Base-by-base conservation (phyloP, 2,329 filamentous ascomycete genomes). In the Alternaria novae-zelandiae region DNA sequence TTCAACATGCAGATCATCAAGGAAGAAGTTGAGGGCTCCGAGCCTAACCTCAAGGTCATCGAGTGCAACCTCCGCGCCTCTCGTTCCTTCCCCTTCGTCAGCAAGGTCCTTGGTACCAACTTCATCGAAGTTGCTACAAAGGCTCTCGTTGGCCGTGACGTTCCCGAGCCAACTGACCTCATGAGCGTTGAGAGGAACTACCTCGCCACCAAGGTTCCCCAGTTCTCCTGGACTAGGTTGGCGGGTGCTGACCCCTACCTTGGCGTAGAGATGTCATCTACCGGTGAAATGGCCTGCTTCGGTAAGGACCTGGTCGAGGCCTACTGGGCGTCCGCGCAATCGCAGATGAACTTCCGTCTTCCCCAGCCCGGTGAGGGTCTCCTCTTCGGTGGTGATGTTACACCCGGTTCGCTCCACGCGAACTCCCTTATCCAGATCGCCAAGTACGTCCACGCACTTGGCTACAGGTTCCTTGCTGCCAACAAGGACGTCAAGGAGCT, bases 1-100 rank as follows among this genome's bases (percentile, higher is more conserved):
- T 99, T 98, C 89, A 99, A 99, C 87, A 98, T 99, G 95, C 96
- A 99, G 80, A 97, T 99, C 82, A 98, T 99, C 87, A 97, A 97
- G 85, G 93, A 92, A 12, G 85, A 91, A 75, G 88, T 91, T 30
- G 89, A 92, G 63, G 91, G 91, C 61, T 90, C 90, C 59, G 87
- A 91, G 76, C 88, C 92, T 32, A 86, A 88, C 26, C 88, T 98
- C 70, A 97, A 97, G 86, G 95, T 98, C 76, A 98, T 98, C 68
- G 95, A 98, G 83, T 98, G 95, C 86, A 98, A 98, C 82, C 89
- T 98, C 66, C 95, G 95, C 80, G 96, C 95, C 61, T 98, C 95
- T 64, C 94, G 95, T 67, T 98, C 95, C 1, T 98, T 98, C 90
- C 95, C 96, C 78, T 98, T 98, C 82, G 94, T 97, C 79, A 95